Percentiles rank a stretch among this genome's conserved stretches.
Conservation (phyloP, 2,329 filamentous ascomycete genomes). For the Verticillium zaregamsianum region DNA sequence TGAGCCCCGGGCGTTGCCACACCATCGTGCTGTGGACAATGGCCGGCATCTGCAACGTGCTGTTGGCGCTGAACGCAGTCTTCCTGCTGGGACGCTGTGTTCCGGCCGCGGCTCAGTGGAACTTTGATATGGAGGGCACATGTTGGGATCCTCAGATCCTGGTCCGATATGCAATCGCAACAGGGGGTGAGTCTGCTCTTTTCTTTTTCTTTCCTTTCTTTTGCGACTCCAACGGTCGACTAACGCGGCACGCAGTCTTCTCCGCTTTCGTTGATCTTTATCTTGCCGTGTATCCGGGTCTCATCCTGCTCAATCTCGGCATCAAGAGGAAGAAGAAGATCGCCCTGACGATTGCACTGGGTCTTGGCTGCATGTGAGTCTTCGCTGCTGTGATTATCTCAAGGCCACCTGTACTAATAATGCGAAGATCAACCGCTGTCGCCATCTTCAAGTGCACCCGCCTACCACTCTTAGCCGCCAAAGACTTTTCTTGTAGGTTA, state of each 20-base stretch:
- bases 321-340: conserved; percentile 36
- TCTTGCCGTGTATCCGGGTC: conserved; percentile 34
- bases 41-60: conserved; percentile 21
- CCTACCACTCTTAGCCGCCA: conserved; percentile 21
- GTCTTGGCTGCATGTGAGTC: conserved; percentile 32
- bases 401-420: neutral
- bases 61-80: conserved; percentile 29
- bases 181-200: conserved; percentile 26
- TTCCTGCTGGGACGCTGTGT: conserved; percentile 38
- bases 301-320: conserved; percentile 30
- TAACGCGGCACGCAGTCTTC: conserved; percentile 15
- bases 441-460: conserved; percentile 30
- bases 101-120: conserved; percentile 34
- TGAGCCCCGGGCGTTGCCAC: conserved; percentile 30
- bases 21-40: conserved; percentile 31
- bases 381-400: neutral
- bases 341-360: conserved; percentile 29
- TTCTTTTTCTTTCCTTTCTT: neutral
- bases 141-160: conserved; percentile 30
- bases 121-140: conserved; percentile 24
- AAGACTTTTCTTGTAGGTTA: conserved; percentile 18
- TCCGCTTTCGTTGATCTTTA: conserved; percentile 36
- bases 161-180: conserved; percentile 33
- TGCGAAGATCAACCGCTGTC: conserved; percentile 16
- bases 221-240: fast-evolving